Evolutionary conservation across 2,329 filamentous ascomycete genomes (phyloP), one percentile per base, ranked within the genome.

Genomic region (Coniella lustricola): DNA sequence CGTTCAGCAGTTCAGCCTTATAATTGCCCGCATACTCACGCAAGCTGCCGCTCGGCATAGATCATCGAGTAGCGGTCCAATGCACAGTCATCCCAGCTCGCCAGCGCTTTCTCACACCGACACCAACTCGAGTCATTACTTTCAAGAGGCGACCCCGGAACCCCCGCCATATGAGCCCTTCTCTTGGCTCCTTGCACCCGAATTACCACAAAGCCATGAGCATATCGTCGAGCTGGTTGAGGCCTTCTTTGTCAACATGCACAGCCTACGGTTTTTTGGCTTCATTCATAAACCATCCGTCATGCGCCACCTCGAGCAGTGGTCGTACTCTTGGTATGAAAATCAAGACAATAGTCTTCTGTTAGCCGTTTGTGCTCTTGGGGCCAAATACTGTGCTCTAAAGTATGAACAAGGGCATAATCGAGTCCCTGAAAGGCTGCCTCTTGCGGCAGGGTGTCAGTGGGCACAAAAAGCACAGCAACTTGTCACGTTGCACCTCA

Each of bases 211-310:
- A 10, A 34, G 34, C 16, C 18, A 21, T 16, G 37, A 50, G 2
- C 43, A 21, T 5, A 22, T 51, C 4, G 20, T 48, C 1, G 16
- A 32, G 2, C 53, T 56, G 3, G 50, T 50, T 4, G 56, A 59
- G 20, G 48, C 55, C n/a, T 59, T 56, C 37, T 59, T 59, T 41
- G 31, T 29, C 40, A 58, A 55, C 18, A 44, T 58, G 14, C 56
- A 59, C 35, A 46, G 46, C 4, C 44, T 59, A 4, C 50, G 57
- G 12, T 59, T 42, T 34, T 55, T 57, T 34, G 55, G 50, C 14
- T 59, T 59, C 44, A 40, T 59, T 16, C 57, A 59, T 46, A 57
- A 53, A 48, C 54, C 55, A 10, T 49, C 52, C 13, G 54, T 57
- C 16, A 48, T 57, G 46, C 49, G 52, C 32, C 49, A 55, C 17